A percentile compares a stretch with the other conserved stretches of the same genome.
Evolutionary conservation across 371 early-diverging fungal genomes (phyloP).

Genomic region (Batkoa obscura): DNA sequence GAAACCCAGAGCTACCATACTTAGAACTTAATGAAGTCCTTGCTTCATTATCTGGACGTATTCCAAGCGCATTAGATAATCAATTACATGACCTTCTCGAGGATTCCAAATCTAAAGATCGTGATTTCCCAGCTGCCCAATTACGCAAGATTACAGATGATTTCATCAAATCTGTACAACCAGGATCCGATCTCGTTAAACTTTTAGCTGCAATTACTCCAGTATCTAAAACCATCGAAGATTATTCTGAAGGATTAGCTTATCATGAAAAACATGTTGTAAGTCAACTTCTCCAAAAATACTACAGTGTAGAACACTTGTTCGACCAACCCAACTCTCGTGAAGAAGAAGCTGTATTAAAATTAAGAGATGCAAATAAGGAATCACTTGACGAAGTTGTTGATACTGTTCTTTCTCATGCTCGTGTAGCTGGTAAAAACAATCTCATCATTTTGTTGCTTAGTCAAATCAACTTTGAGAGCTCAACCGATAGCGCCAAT

Average conservation of each 20-base stretch:
- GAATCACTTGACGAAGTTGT: constrained; percentile 57
- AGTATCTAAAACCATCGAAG: constrained; percentile 36
- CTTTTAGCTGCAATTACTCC: constrained; percentile 42
- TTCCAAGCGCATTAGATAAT: constrained; percentile 54
- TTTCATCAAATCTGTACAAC: constrained; percentile 24
- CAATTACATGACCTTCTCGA: constrained; percentile 24
- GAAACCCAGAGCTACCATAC: constrained; percentile 67
- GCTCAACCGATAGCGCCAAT: constrained; percentile 40
- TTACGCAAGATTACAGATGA: constrained; percentile 42
- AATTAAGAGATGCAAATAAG: constrained; percentile 70
- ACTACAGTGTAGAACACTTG: constrained; percentile 63
- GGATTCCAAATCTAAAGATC: constrained; percentile 16
- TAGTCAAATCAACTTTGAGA: constrained; percentile 47
- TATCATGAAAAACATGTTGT: constrained; percentile 54
- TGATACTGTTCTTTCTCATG: constrained; percentile 58
- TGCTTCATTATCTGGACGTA: constrained; percentile 68
- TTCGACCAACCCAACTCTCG: constrained; percentile 48
- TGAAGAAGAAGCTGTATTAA: constrained; percentile 70
- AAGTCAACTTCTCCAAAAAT: constrained; percentile 55
- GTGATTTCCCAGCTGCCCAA: constrained; percentile 54
- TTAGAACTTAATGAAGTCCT: constrained; percentile 61
- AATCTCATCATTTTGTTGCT: constrained; percentile 55
- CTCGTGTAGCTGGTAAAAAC: constrained; percentile 62
- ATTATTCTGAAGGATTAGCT: constrained; percentile 55
- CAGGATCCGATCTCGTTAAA: constrained; percentile 39